These are phyloP conservation scores for Vitis rotundifolia DNA, from an alignment of 164 flowering plant genomes.

Conservation along the genomic window DNA sequence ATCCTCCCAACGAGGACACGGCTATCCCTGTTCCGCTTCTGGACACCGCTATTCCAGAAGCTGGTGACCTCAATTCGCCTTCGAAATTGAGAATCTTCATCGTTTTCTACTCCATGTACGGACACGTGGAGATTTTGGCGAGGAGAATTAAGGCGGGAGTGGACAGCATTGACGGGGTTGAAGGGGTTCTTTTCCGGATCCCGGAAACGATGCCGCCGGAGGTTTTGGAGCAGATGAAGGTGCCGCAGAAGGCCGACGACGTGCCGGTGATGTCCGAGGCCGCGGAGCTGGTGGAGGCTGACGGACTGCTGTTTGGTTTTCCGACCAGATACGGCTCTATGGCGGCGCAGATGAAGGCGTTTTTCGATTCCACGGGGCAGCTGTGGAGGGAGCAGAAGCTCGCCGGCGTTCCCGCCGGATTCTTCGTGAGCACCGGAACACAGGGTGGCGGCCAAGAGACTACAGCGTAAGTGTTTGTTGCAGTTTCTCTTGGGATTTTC, in stretches of 20 bases:
- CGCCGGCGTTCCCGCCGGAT: conserved; percentile 74
- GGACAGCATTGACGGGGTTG: conserved; percentile 63
- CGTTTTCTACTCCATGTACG: conserved; percentile 74
- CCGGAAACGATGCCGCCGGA: conserved; percentile 59
- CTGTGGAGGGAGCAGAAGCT: conserved; percentile 69
- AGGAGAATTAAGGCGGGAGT: conserved; percentile 62
- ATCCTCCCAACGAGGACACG: conserved; percentile 18
- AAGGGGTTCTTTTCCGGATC: conserved; percentile 55
- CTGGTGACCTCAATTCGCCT: not conserved
- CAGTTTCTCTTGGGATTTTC: no score
- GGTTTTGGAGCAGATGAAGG: conserved; percentile 57
- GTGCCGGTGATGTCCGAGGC: conserved; percentile 52
- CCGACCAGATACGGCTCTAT: conserved; percentile 79
- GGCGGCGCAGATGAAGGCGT: conserved; percentile 78
- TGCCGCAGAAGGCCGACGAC: conserved; percentile 42
- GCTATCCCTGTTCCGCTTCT: conserved; percentile 4
- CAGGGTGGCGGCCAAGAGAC: conserved; percentile 91
- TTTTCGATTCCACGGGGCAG: conserved; percentile 65
- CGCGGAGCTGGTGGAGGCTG: conserved; percentile 46
- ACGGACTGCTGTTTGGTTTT: conserved; percentile 73
- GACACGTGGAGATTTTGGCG: conserved; percentile 66
- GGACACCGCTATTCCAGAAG: not conserved
- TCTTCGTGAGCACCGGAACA: conserved; percentile 78
- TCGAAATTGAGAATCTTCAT: conserved; percentile 53
- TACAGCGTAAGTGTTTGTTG: conserved; percentile 56